phyloP scores from a whole-genome alignment of 2,329 filamentous ascomycete species.

The Grosmannia huntii region DNA sequence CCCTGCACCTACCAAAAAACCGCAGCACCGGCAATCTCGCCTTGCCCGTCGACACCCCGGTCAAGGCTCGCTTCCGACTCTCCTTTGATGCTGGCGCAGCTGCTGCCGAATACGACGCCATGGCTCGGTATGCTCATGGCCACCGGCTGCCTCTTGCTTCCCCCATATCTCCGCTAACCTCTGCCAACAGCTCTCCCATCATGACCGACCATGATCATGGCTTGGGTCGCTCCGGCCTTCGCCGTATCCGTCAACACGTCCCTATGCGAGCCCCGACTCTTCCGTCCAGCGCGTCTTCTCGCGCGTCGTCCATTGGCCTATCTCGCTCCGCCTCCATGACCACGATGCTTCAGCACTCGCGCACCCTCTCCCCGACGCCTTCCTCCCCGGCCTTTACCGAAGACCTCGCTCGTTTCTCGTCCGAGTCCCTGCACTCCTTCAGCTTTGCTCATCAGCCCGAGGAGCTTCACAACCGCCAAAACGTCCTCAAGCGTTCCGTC shows the following conservation, averaged over 20 bases:
- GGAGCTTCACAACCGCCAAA: constrained; percentile 83
- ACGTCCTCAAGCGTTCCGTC: constrained; percentile 81
- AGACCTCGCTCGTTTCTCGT: constrained; percentile 84
- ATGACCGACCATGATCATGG: constrained; percentile 81
- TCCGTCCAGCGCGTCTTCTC: constrained; percentile 50
- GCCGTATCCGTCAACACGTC: constrained; percentile 84
- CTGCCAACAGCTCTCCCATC: constrained; percentile 63
- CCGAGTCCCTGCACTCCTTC: constrained; percentile 94
- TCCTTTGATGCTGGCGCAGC: constrained; percentile 62
- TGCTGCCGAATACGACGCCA: constrained; percentile 50
- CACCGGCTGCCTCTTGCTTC: neutral
- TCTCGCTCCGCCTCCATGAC: constrained; percentile 61
- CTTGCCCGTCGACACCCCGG: constrained; percentile 34
- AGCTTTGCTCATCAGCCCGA: constrained; percentile 95
- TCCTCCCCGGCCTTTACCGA: constrained; percentile 69
- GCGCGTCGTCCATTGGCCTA: constrained; percentile 41
- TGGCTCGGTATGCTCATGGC: constrained; percentile 52
- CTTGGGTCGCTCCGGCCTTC: constrained; percentile 71
- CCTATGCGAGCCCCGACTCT: constrained; percentile 52
- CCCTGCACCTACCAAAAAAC: constrained; percentile 48
- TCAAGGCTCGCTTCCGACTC: constrained; percentile 53
- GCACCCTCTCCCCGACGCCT: constrained; percentile 38
- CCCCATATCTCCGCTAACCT: neutral
- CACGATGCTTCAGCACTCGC: constrained; percentile 40
- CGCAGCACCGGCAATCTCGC: constrained; percentile 51